Conservation (phyloP, 2,329 filamentous ascomycete species). For the Sarocladium brachiariae region DNA sequence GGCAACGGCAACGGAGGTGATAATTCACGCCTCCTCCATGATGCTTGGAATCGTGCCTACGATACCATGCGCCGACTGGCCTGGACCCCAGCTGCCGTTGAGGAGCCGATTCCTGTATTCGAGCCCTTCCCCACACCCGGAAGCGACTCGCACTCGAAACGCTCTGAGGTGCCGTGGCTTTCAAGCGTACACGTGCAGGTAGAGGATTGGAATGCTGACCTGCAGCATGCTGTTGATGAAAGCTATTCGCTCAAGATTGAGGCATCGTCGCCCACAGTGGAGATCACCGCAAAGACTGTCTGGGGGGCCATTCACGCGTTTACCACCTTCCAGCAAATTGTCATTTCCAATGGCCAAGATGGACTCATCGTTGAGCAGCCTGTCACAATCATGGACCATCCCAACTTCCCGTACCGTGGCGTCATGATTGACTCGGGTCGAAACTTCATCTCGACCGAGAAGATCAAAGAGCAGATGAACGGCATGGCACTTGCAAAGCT, state of each 20-base stretch:
- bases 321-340: conserved; percentile 72
- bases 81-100: conserved; percentile 47
- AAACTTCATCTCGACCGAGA: conserved; percentile 59
- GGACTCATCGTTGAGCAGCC: conserved; percentile 68
- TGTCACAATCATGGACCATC: conserved; percentile 63
- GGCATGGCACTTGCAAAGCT: conserved; percentile 73
- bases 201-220: conserved; percentile 2
- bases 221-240: conserved; percentile 54
- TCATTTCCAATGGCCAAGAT: conserved; percentile 53
- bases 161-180: conserved; percentile 12
- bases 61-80: conserved; percentile 38
- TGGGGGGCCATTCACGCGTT: conserved; percentile 67
- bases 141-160: conserved; percentile 23
- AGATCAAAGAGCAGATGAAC: conserved; percentile 71
- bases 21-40: conserved; percentile 25
- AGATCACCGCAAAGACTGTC: conserved; percentile 66
- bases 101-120: conserved; percentile 43
- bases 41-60: conserved; percentile 44
- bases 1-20: conserved; percentile 10
- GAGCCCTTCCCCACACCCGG: conserved; percentile 40
- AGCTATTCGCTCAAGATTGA: conserved; percentile 63
- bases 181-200: conserved; percentile 1
- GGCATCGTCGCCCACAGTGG: conserved; percentile 59
- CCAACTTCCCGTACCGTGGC: conserved; percentile 70
- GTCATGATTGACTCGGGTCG: conserved; percentile 73